phyloP scores from a whole-genome alignment of 768 basidiomycete species.

The Symmetrospora coprosmae region DNA sequence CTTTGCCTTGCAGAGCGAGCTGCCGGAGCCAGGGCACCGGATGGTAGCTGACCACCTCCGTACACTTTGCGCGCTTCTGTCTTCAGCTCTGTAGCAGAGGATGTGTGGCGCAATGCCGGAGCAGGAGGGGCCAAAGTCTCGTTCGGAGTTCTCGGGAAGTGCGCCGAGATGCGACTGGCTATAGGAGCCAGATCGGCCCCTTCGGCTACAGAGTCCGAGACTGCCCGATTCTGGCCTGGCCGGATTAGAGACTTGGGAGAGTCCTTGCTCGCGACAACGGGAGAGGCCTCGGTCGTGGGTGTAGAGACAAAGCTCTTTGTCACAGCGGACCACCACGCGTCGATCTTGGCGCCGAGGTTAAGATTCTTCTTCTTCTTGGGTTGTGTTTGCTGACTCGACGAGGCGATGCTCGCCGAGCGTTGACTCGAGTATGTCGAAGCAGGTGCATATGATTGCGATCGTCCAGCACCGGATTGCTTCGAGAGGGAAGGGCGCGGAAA shows the following conservation, averaged over 20 bases:
- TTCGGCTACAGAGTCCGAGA: not conserved
- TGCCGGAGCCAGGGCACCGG: constrained; percentile 28
- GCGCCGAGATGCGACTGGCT: constrained; percentile 24
- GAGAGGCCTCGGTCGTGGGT: not conserved
- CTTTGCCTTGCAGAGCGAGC: constrained; percentile 20
- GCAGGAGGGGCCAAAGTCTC: constrained; percentile 1
- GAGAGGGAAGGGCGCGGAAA: too few relatives aligned
- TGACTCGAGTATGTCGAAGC: not conserved
- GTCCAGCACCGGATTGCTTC: not conserved
- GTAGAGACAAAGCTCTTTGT: constrained; percentile 26
- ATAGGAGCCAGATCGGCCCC: not conserved
- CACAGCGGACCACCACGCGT: constrained; percentile 34
- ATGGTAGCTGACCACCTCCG: constrained; percentile 11
- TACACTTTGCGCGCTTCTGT: not conserved
- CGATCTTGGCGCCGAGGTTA: constrained; percentile 32
- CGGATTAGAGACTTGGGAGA: too few relatives aligned
- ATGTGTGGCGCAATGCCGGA: constrained; percentile 20
- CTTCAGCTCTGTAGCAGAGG: constrained; percentile 26
- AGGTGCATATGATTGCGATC: constrained; percentile 7
- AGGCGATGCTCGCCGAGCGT: not conserved
- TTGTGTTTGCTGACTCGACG: not conserved
- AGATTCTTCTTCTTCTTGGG: constrained; percentile 23
- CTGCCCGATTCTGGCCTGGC: too few relatives aligned
- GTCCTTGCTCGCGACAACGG: not conserved
- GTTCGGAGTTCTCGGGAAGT: constrained; percentile 12